Evolutionary conservation across 306 rosid species (phyloP).

Genomic region (Quillaja saponaria): DNA sequence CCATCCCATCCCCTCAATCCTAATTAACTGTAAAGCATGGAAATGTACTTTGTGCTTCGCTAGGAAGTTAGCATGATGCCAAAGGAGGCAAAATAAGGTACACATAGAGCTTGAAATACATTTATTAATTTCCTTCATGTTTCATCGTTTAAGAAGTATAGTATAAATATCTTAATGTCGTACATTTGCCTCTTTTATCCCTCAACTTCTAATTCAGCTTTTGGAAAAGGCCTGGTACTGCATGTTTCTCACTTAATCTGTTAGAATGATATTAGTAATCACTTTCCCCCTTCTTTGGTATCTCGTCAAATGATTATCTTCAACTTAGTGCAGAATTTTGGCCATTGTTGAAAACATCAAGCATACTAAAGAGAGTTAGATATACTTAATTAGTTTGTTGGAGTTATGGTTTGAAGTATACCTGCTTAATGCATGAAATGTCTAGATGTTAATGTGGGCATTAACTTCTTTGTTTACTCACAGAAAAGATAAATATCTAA

Average conservation of each 20-base stretch:
- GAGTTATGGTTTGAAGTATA: background rate
- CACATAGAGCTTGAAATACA: background rate
- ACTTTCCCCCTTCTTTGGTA: background rate
- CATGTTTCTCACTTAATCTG: background rate
- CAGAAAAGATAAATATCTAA: slow-evolving; percentile 11
- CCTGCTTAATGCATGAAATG: background rate
- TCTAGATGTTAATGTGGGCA: slow-evolving; percentile 8
- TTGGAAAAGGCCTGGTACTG: background rate
- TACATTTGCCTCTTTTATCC: background rate
- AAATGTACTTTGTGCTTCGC: background rate
- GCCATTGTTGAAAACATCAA: slow-evolving; percentile 3
- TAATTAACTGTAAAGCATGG: background rate
- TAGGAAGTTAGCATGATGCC: background rate
- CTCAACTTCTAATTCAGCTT: background rate
- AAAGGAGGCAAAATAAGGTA: too few relatives aligned
- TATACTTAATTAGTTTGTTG: background rate
- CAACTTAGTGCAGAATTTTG: background rate
- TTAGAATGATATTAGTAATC: background rate
- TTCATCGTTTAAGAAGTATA: background rate
- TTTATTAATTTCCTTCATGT: background rate
- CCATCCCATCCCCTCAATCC: too few relatives aligned
- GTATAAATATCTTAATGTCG: too few relatives aligned
- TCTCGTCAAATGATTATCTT: background rate
- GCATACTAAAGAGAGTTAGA: slow-evolving; percentile 5
- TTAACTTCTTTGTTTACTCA: slow-evolving; percentile 15